Evolutionary conservation across 2,329 filamentous ascomycete species (phyloP).

Genomic region (Geosmithia putterillii): DNA sequence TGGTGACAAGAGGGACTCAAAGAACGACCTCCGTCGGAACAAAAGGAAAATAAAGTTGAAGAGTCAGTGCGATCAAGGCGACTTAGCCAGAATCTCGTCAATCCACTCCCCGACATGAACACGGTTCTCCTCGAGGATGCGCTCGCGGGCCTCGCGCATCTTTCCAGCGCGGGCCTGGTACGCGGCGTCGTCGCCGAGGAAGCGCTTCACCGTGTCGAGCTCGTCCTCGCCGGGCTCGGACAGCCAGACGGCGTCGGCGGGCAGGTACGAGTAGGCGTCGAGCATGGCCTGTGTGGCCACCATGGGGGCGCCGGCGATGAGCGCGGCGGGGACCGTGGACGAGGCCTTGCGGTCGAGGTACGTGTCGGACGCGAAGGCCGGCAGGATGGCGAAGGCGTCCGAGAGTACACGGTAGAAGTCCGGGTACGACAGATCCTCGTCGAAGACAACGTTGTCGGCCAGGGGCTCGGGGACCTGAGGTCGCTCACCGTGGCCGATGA

Average conservation of each 20-base stretch:
- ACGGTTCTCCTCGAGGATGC: slow-evolving; percentile 9
- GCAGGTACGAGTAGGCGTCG: slow-evolving; percentile 11
- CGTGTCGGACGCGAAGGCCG: slow-evolving; percentile 12
- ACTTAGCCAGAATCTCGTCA: neutral
- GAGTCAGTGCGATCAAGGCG: neutral
- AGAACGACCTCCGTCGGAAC: too few species aligned
- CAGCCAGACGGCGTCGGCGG: slow-evolving; percentile 11
- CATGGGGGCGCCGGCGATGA: slow-evolving; percentile 13
- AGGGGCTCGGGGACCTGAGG: slow-evolving; percentile 11
- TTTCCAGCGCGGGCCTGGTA: slow-evolving; percentile 8
- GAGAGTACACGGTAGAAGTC: slow-evolving; percentile 10
- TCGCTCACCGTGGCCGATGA: slow-evolving; percentile 11
- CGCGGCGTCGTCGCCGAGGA: slow-evolving; percentile 9
- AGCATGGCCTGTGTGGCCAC: slow-evolving; percentile 12
- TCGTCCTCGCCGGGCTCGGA: slow-evolving; percentile 10
- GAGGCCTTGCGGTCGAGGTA: slow-evolving; percentile 16
- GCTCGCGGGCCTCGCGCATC: slow-evolving; percentile 1
- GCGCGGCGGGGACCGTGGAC: slow-evolving; percentile 12
- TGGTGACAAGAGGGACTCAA: too few species aligned
- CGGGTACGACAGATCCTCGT: slow-evolving; percentile 12
- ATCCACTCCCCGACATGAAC: slow-evolving; percentile 9
- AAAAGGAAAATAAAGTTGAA: too few species aligned
- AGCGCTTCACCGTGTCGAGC: slow-evolving; percentile 12
- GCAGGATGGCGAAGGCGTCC: slow-evolving; percentile 5
- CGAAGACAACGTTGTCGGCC: slow-evolving; percentile 10